Evolutionary conservation across 306 rosid genomes (phyloP).

Genomic region (Prinsepia uniflora): DNA sequence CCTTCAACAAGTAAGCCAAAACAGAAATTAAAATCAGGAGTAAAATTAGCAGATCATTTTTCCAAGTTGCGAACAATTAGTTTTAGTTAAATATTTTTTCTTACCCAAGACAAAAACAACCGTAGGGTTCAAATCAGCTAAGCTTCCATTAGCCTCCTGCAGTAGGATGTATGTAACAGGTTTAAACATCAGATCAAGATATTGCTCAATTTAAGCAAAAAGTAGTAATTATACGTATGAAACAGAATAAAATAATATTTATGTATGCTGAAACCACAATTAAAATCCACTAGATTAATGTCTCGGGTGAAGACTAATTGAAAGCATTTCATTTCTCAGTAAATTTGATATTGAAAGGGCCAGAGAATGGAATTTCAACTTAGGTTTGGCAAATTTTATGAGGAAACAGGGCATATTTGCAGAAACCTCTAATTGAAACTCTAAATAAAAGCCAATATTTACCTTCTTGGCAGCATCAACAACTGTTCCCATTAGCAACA

Average conservation of each 20-base stretch:
- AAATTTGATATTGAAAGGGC: constrained; percentile 1
- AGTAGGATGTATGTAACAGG: not conserved
- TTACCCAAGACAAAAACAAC: constrained; percentile 96
- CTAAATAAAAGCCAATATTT: constrained; percentile 18
- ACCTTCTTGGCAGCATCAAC: constrained; percentile 64
- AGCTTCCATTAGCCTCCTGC: constrained; percentile 57
- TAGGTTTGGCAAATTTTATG: not conserved
- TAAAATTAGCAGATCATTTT: not conserved
- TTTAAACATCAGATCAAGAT: too few relatives aligned
- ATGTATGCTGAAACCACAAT: not conserved
- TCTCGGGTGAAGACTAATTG: not conserved
- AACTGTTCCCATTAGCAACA: constrained; percentile 66
- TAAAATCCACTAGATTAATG: not conserved
- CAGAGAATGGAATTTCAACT: not conserved
- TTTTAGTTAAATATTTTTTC: constrained; percentile 14
- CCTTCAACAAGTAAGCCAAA: not conserved
- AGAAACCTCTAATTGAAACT: constrained; percentile 3
- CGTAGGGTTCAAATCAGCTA: constrained; percentile 62
- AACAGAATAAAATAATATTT: not conserved
- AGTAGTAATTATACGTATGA: not conserved
- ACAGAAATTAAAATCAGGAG: not conserved
- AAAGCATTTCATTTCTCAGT: not conserved
- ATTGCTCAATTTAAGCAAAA: not conserved
- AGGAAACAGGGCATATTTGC: constrained; percentile 11
- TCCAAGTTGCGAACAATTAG: constrained; percentile 13